Evolutionary conservation across 805 yeast species (phyloP).

Genomic region (Osmozyma mogii): DNA sequence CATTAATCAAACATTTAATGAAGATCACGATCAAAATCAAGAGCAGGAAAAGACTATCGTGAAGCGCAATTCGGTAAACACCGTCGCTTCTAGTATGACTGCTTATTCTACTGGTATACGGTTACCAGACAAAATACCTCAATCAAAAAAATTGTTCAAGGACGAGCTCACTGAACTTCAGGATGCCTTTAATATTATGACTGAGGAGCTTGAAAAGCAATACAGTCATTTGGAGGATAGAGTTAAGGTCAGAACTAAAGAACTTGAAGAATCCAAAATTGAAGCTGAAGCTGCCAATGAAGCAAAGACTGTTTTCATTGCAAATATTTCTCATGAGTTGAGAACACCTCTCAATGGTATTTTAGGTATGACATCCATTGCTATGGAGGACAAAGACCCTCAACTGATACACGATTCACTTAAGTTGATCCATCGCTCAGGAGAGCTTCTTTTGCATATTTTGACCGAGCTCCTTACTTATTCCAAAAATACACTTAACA

Average conservation of each 20-base stretch:
- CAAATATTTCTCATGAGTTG: constrained; percentile 88
- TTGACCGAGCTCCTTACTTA: constrained; percentile 86
- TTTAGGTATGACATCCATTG: constrained; percentile 89
- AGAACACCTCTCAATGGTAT: constrained; percentile 96
- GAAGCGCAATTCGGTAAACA: constrained; percentile 18
- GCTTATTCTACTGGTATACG: constrained; percentile 32
- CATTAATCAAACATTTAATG: too few species aligned
- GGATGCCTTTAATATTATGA: constrained; percentile 86
- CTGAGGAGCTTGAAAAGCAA: constrained; percentile 77
- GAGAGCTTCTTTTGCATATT: constrained; percentile 82
- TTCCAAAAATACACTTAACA: constrained; percentile 82
- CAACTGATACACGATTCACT: constrained; percentile 64
- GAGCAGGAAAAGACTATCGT: constrained; percentile 2
- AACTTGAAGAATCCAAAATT: constrained; percentile 78
- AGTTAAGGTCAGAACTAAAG: constrained; percentile 77
- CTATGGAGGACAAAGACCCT: constrained; percentile 77
- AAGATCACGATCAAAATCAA: too few species aligned
- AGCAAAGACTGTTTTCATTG: constrained; percentile 89
- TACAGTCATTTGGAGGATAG: constrained; percentile 82
- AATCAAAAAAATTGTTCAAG: constrained; percentile 42
- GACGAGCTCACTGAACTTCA: constrained; percentile 88
- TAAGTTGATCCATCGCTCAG: constrained; percentile 80
- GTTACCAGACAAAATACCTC: constrained; percentile 29
- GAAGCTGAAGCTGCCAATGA: constrained; percentile 95
- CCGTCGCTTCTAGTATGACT: constrained; percentile 29